A percentile compares a stretch with the other conserved stretches of the same genome.
Conservation (phyloP, 441 rosid genomes). For the Erysimum cheiri region DNA sequence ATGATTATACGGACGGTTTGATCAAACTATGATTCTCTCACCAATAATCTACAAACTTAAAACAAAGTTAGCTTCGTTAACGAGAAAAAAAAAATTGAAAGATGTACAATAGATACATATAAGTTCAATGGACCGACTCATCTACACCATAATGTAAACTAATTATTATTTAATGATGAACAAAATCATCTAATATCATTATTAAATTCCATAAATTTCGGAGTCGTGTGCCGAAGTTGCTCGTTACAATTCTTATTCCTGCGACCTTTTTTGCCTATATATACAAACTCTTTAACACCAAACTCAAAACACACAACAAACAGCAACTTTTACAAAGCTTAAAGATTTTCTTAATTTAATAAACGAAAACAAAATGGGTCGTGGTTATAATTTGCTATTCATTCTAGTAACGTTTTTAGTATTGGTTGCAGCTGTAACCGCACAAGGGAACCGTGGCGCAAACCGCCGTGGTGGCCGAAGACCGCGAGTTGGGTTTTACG, state of each 20-base stretch:
- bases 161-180: conserved; percentile 11
- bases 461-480: conserved; percentile 29
- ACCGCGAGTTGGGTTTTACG: conserved; percentile 39
- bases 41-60: conserved; percentile 8
- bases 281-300: conserved; percentile 33
- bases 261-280: conserved; percentile 27
- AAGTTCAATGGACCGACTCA: conserved; percentile 30
- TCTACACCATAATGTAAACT: conserved; percentile 13
- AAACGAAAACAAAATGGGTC: conserved; percentile 35
- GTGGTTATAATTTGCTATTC: conserved; percentile 12
- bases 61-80: conserved; percentile 22
- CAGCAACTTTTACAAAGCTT: conserved; percentile 20
- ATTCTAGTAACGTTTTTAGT: conserved; percentile 21
- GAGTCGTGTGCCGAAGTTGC: conserved; percentile 32
- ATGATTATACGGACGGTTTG: not conserved
- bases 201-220: conserved; percentile 3
- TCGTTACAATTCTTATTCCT: not conserved
- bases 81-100: not conserved
- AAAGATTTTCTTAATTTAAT: conserved; percentile 19
- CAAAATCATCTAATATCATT: not conserved
- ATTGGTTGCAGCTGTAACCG: conserved; percentile 20
- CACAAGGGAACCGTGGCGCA: conserved; percentile 35
- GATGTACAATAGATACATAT: not conserved
- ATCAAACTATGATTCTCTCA: conserved; percentile 20
- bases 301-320: conserved; percentile 40